Base-by-base conservation (phyloP, 2,329 filamentous ascomycete species). In the Colletotrichum somersetense region DNA sequence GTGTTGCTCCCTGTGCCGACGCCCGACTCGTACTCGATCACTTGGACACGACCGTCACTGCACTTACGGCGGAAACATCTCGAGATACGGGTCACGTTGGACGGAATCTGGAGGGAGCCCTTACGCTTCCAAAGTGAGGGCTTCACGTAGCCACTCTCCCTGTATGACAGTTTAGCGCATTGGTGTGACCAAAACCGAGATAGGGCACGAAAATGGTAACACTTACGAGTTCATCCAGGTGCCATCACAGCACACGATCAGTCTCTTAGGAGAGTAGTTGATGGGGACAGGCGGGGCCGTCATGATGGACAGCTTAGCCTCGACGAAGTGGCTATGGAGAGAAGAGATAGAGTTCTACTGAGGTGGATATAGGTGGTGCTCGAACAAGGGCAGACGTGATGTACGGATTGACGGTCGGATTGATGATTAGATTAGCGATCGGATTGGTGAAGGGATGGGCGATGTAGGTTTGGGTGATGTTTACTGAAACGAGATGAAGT, bases 1-100 rank as follows among this genome's bases (percentile, higher is more conserved):
- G 83, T 74, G 56, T 83, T 84, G 73, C 84, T 84, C 1, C 85
- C 85, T 3, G 87, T 88, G 20, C 89, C 89, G 38, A 91, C 88
- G 26, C 89, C 89, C 11, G 88, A 87, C 76, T 90, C 87, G 76
- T 91, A 91, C 75, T 86, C 87, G 68, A 91, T 86, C 74, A 91
- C 85, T 77, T 91, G 89, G 53, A 88, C 82, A 23, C 81, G 85
- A 42, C 86, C 86, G 76, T 89, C 87, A 44, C 77, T 80, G 76
- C 85, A 87, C 50, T 77, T 81, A 48, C 85, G 84, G 74, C 85
- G 86, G 75, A 91, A 86, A 67, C 87, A 88, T 50, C 88, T 85
- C 16, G 87, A 87, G 66, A 91, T 87, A 30, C 88, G 86, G 20
- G 89, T 90, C 53, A 91, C 88, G 73, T 91, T 91, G 62, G 88